Base-by-base conservation (phyloP, 169 alveolate genomes). In the Sarcocystis neurona region DNA sequence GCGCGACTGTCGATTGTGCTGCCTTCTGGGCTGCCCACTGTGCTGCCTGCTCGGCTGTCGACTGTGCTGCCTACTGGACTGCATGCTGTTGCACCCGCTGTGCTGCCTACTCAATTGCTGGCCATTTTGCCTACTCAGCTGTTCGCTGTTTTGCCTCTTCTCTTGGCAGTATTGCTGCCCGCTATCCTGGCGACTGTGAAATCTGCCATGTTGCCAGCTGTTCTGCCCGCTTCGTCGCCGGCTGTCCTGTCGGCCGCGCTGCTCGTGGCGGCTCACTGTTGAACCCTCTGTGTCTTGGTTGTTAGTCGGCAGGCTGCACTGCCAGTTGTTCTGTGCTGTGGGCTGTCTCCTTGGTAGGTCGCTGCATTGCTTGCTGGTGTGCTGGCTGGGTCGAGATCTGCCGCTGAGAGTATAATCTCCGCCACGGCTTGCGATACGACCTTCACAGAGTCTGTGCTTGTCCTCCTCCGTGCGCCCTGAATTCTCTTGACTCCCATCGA, bases 161-260 rank as follows among this genome's bases (percentile, higher is more conserved):
- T 43, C 50, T 23, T 32, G 53, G 79, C 15, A 70, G 6, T 27
- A 39, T 18, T 43, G 48, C 46, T 70, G 79, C 34, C 79, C 27
- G 79, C 79, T 70, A 4, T 20, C 48, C 79, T 12, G 79, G 53
- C 79, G 79, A 47, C 79, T 70, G 23, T 12, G 66, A 15, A 53
- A 53, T 53, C 66, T 23, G 66, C 66, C 23, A 12, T 53, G 66
- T 53, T 53, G 66, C 66, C 66, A 23, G 66, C 66, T 53, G 23
- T 15, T 23, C 23, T 53, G 66, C 12, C 12, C n/a, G n/a, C n/a
- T n/a, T n/a, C n/a, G n/a, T n/a, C n/a, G n/a, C n/a, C n/a, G n/a
- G n/a, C n/a, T n/a, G n/a, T n/a, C n/a, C n/a, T n/a, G n/a, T n/a
- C n/a, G n/a, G n/a, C n/a, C n/a, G n/a, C n/a, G n/a, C n/a, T n/a